These are phyloP conservation scores for Didymella pomorum DNA, from an alignment of 2,329 filamentous ascomycete genomes.

Conservation along the genomic window DNA sequence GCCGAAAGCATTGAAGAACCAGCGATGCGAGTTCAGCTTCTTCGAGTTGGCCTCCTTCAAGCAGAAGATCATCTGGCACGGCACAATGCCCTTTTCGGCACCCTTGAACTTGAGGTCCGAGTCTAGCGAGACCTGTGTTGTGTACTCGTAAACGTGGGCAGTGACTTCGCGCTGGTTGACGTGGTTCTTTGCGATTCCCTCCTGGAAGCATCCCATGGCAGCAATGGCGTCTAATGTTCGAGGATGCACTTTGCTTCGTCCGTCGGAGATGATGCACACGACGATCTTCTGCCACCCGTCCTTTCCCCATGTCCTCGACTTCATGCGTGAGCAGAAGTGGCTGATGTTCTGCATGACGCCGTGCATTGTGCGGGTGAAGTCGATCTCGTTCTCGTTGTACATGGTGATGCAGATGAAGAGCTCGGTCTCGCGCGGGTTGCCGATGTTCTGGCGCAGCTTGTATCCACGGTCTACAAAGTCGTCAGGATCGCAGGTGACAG, in stretches of 20 bases:
- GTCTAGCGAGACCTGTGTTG: conserved; percentile 95
- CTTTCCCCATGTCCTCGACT: conserved; percentile 95
- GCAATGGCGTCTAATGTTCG: conserved; percentile 92
- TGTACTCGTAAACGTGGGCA: conserved; percentile 98
- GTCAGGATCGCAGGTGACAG: conserved; percentile 96
- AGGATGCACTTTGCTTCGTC: conserved; percentile 90
- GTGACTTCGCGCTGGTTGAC: conserved; percentile 97
- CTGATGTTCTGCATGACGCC: conserved; percentile 98
- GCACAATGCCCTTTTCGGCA: conserved; percentile 97
- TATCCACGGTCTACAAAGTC: conserved; percentile 90
- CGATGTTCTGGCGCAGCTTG: conserved; percentile 90
- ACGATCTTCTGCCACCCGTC: conserved; percentile 99
- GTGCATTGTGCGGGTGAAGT: conserved; percentile 97
- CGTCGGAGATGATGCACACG: conserved; percentile 94
- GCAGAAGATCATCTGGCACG: conserved; percentile 98
- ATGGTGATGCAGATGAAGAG: conserved; percentile 97
- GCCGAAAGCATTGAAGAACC: conserved; percentile 99
- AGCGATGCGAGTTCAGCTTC: conserved; percentile 97
- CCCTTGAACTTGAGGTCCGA: conserved; percentile 98
- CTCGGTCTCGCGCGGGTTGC: conserved; percentile 88
- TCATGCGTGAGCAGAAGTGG: conserved; percentile 91
- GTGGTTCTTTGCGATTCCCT: conserved; percentile 97
- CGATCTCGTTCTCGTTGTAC: conserved; percentile 98
- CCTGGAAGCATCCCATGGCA: conserved; percentile 97
- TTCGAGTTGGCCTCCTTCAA: conserved; percentile 97